Conservation (phyloP, 306 rosid genomes). For the Sicyos baderoa region DNA sequence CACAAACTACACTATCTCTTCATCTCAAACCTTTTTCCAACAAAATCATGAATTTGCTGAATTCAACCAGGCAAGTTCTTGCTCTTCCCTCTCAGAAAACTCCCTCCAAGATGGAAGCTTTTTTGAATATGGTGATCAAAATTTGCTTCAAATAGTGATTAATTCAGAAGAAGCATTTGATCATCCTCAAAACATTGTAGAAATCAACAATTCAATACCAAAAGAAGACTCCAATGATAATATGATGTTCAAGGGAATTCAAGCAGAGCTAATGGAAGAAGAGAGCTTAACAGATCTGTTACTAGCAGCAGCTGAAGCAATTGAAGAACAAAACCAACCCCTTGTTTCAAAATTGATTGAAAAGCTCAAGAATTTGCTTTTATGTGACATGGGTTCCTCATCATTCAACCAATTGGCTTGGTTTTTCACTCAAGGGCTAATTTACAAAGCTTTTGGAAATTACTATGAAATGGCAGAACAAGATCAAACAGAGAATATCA, state of each 20-base stretch:
- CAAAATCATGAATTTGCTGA: neutral
- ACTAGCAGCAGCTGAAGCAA: slow-evolving; percentile 60
- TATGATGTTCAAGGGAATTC: slow-evolving; percentile 22
- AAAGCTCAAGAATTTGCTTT: slow-evolving; percentile 30
- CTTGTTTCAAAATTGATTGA: slow-evolving; percentile 32
- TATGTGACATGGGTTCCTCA: slow-evolving; percentile 19
- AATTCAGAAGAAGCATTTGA: too few species aligned
- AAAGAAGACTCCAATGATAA: too few species aligned
- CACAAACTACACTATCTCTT: neutral
- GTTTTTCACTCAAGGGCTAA: slow-evolving; percentile 46
- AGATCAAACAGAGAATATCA: slow-evolving; percentile 20
- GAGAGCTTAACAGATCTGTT: slow-evolving; percentile 50
- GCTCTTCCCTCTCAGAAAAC: slow-evolving; percentile 8
- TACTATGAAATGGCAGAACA: slow-evolving; percentile 12
- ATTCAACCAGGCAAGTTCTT: neutral
- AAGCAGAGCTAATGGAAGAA: slow-evolving; percentile 56
- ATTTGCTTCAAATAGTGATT: too few species aligned
- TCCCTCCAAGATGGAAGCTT: slow-evolving; percentile 8
- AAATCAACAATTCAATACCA: too few species aligned
- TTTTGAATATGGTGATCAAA: slow-evolving; percentile 4
- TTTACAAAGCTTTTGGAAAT: slow-evolving; percentile 18
- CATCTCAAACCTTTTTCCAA: neutral
- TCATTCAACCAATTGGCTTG: slow-evolving; percentile 43
- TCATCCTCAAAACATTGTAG: too few species aligned
- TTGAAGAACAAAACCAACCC: slow-evolving; percentile 42